Evolutionary conservation across 495 filamentous ascomycete species (phyloP).

Genomic region (Hypoxylon lienhwacheense): DNA sequence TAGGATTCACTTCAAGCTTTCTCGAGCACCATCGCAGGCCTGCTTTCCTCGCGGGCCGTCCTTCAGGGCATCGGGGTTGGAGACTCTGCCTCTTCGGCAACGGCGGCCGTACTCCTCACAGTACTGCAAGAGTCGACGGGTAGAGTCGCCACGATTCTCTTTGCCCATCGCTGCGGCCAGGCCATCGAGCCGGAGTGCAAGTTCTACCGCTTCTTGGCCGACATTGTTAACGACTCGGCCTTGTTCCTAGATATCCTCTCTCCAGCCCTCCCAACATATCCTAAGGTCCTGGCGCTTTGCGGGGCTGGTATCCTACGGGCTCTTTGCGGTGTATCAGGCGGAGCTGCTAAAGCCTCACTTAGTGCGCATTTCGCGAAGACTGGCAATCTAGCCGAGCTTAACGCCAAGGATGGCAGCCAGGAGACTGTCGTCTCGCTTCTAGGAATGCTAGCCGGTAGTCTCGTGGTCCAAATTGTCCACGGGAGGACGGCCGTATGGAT

Average conservation of each 20-base stretch:
- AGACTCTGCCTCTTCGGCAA: constrained; percentile 80
- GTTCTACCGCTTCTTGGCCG: constrained; percentile 85
- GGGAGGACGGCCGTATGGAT: constrained; percentile 72
- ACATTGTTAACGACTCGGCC: constrained; percentile 89
- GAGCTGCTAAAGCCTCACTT: constrained; percentile 85
- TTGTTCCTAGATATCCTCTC: constrained; percentile 89
- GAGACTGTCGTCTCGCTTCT: constrained; percentile 91
- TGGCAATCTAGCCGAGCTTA: constrained; percentile 92
- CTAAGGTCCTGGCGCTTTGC: constrained; percentile 71
- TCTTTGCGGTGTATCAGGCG: constrained; percentile 86
- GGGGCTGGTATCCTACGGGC: constrained; percentile 74
- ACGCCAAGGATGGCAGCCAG: constrained; percentile 94
- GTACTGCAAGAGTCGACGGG: constrained; percentile 85
- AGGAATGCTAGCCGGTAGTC: constrained; percentile 83
- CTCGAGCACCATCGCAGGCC: constrained; percentile 85
- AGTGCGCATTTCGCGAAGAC: constrained; percentile 87
- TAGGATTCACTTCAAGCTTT: constrained; percentile 93
- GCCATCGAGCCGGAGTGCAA: constrained; percentile 95
- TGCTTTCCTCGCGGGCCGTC: constrained; percentile 85
- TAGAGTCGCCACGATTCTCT: constrained; percentile 84
- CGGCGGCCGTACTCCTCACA: constrained; percentile 81
- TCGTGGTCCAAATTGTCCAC: constrained; percentile 76
- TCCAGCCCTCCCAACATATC: constrained; percentile 69
- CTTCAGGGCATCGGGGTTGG: constrained; percentile 93
- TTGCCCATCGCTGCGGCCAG: constrained; percentile 81